Base-by-base conservation (phyloP, 1,284 basidiomycete species). In the Chalciporus sp. region DNA sequence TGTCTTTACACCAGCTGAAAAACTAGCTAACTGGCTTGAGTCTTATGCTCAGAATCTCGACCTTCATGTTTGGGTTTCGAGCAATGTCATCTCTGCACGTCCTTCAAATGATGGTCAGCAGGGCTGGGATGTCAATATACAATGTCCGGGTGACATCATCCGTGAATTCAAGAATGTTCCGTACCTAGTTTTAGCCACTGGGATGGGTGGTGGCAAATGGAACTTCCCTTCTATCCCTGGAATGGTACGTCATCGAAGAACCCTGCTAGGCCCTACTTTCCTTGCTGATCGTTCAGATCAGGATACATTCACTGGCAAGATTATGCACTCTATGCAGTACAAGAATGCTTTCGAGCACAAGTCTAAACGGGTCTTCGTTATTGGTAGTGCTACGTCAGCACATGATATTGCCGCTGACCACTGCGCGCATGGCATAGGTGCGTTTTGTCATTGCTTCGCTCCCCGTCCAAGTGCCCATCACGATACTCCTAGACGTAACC, bases 11-110 rank as follows among this genome's bases (percentile, higher is more conserved):
- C 69, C 72, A 2, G 67, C 66, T 54, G 49, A 58, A 56, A 52
- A 72, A 73, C 72, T 85, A 10, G 83, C 80, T 11, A 75, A 78
- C 58, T 85, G 81, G 79, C 72, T 84, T 29, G 83, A 84, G 60
- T 71, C 70, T 29, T 85, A 83, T 61, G 80, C 78, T 1, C 70
- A 77, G 12, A 65, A 71, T 3, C 69, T 84, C 58, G 83, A 84
- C 58, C 69, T 83, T 29, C 76, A 82, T 65, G 72, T 80, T 42
- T 85, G 82, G 83, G 76, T 73, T 3, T 69, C 74, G n/a, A 71
- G 78, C 8, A 75, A 65, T 1, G 65, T 79, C 12, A 66, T 61
- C 7, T 64, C 64, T 16, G 71, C 77, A 4, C 23, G 47, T 37
- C 48, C 49, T 42, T 52, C 47, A 19, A 51, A 60, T 55, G 63